Evolutionary conservation across 495 filamentous ascomycete genomes (phyloP).

Genomic region (Lasiosphaeriaceae sp.): DNA sequence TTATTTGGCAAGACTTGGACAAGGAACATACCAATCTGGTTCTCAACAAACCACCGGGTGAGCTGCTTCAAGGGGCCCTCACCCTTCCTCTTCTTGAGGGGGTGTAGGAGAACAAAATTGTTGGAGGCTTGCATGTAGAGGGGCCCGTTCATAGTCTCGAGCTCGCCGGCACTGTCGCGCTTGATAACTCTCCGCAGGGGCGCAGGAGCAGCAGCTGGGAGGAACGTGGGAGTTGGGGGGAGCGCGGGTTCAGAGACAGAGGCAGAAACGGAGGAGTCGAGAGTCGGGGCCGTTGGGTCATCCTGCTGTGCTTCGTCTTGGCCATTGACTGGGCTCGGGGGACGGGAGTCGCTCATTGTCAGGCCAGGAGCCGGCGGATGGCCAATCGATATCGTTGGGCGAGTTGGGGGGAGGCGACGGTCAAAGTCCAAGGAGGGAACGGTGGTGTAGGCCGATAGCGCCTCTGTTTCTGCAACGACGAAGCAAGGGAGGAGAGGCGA

Average conservation of each 20-base stretch:
- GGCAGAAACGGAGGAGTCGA: slow-evolving; percentile 1
- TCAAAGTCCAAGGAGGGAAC: neutral
- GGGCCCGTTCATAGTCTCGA: slow-evolving; percentile 41
- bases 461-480: no score
- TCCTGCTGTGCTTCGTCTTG: neutral
- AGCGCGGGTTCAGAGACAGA: neutral
- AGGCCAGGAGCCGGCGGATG: neutral
- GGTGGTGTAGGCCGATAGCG: no score
- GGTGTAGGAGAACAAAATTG: slow-evolving; percentile 44
- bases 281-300: neutral
- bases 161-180: slow-evolving; percentile 27
- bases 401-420: neutral
- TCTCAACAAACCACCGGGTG: slow-evolving; percentile 48
- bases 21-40: slow-evolving; percentile 47
- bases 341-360: neutral
- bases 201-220: slow-evolving; percentile 1
- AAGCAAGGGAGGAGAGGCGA: neutral
- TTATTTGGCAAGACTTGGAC: neutral
- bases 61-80: slow-evolving; percentile 39
- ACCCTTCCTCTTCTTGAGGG: slow-evolving; percentile 45
- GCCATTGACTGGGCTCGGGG: neutral
- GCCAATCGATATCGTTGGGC: neutral
- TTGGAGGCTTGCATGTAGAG: slow-evolving; percentile 44
- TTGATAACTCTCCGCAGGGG: slow-evolving; percentile 18
- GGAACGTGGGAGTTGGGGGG: neutral